Conservation (phyloP, 1,284 basidiomycete genomes). For the Irpex sp. region DNA sequence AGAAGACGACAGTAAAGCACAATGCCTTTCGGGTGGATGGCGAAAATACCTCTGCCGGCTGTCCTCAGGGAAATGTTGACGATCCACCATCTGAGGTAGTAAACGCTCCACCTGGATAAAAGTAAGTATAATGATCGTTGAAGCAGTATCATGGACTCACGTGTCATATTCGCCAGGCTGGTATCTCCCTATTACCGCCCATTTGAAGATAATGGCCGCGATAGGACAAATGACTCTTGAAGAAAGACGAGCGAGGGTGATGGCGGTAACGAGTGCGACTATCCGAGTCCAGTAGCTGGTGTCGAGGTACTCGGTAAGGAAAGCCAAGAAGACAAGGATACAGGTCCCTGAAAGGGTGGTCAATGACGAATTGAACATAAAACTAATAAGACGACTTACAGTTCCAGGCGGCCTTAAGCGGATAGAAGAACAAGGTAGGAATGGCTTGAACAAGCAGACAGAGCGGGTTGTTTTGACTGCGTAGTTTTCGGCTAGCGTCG, state of each 20-base stretch:
- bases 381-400: conserved; percentile 32
- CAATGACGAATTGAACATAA: conserved; percentile 17
- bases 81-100: conserved; percentile 46
- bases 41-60: conserved; percentile 40
- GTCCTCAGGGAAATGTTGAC: conserved; percentile 38
- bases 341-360: conserved; percentile 4
- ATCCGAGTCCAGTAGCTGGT: conserved; percentile 32
- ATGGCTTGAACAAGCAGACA: conserved; percentile 38
- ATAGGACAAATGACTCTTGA: conserved; percentile 34
- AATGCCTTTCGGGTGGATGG: conserved; percentile 34
- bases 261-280: conserved; percentile 29
- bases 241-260: conserved; percentile 30
- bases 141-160: conserved; percentile 11
- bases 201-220: conserved; percentile 38
- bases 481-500: conserved; percentile 9
- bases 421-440: conserved; percentile 40
- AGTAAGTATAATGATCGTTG: neutral
- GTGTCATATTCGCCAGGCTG: conserved; percentile 37
- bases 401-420: conserved; percentile 37
- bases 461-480: conserved; percentile 35
- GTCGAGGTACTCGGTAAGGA: conserved; percentile 23
- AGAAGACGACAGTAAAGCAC: conserved; percentile 41
- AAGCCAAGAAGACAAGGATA: conserved; percentile 12
- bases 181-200: conserved; percentile 41
- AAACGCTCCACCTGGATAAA: conserved; percentile 22